phyloP scores from a whole-genome alignment of 1,139 yeast species.

The Yamadazyma sp. region DNA sequence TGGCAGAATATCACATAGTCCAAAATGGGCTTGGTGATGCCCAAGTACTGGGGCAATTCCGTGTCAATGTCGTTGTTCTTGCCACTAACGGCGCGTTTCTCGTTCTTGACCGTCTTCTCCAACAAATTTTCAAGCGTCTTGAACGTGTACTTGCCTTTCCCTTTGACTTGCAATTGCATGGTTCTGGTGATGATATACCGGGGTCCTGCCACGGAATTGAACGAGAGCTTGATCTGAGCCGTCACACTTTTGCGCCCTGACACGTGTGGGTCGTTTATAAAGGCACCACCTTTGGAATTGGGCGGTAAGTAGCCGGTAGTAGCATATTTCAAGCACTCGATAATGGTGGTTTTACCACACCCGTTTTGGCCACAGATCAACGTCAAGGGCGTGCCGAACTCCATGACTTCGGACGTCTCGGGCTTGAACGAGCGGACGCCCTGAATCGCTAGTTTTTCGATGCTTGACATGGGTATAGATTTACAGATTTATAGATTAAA shows the following conservation, averaged over 20 bases:
- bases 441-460: constrained; percentile 76
- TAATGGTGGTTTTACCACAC: constrained; percentile 96
- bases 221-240: constrained; percentile 90
- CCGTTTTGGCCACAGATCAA: constrained; percentile 96
- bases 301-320: constrained; percentile 98
- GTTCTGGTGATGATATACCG: constrained; percentile 86
- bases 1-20: constrained; percentile 96
- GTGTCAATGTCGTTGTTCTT: constrained; percentile 83
- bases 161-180: constrained; percentile 68
- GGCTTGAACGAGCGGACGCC: constrained; percentile 93
- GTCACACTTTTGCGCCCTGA: constrained; percentile 73
- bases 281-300: constrained; percentile 94
- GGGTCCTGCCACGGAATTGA: constrained; percentile 68
- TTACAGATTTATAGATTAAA: no score
- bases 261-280: constrained; percentile 88
- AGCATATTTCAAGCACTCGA: constrained; percentile 90
- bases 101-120: constrained; percentile 63
- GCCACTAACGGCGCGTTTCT: constrained; percentile 73
- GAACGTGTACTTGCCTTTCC: constrained; percentile 55
- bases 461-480: constrained; percentile 78
- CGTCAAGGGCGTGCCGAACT: constrained; percentile 88
- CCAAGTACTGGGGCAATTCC: constrained; percentile 78
- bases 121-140: constrained; percentile 91
- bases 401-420: constrained; percentile 78
- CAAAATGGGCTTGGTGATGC: constrained; percentile 83